Evolutionary conservation across 2,329 filamentous ascomycete genomes (phyloP), one percentile per base, ranked within the genome.

Genomic region (Aspergillus nomiae): DNA sequence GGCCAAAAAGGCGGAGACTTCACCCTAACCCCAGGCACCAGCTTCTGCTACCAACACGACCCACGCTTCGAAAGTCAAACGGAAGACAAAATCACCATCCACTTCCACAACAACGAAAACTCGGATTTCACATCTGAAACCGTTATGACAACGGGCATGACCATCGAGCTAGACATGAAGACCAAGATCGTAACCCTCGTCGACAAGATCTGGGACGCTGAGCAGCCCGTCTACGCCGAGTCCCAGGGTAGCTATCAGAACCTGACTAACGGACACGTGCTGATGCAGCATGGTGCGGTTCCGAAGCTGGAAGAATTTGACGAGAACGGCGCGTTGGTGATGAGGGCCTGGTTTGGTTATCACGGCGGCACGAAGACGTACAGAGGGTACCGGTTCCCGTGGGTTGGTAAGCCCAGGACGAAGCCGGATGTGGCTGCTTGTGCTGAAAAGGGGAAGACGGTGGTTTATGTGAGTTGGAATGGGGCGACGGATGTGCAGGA

Each of bases 381-480:
- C 58, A 71, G 76, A 8, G 71, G 64, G 0, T 73, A 70, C 45
- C 66, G 69, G 34, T 62, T 65, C n/a, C 67, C 67, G 16, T 70
- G 71, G 71, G 51, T 59, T 19, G 69, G 71, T 1, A 41, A 43
- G 6, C 71, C 69, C 1, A 58, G 56, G 16, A 66, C 67, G 4
- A 61, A 58, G n/a, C 69, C 70, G 4, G 60, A 64, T 32, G 64
- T 67, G 9, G 57, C 66, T 28, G 67, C 67, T 8, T 72, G 69
- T 36, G 26, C 62, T n/a, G 50, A 59, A 5, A 32, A 53, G 1
- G 62, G 60, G 4, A 63, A 45, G 59, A 66, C 63, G 6, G 65
- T 67, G 55, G 69, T 77, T 10, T 74, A 76, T 66, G 76, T 78
- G 67, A 78, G 77, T 61, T 79, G 77, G 76, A 76, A 77, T 59